Base-by-base conservation (phyloP, 1,139 yeast genomes). In the Saccharomyces hybrid region DNA sequence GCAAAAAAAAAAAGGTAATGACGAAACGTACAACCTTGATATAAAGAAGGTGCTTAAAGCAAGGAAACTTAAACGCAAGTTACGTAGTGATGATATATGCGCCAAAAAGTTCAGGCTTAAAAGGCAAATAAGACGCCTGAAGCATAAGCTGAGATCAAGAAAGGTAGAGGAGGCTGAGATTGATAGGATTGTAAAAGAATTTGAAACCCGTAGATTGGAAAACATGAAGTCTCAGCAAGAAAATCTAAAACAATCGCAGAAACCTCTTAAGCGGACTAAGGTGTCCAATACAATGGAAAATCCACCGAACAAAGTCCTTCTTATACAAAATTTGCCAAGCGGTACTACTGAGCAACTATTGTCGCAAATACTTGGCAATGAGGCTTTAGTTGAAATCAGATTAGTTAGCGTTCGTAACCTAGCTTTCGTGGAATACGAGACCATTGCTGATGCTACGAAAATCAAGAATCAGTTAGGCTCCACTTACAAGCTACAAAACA, bases 341-440 rank as follows among this genome's bases (percentile, higher is more conserved):
- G 75, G 71, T n/a, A 67, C 75, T 3, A 70, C 78, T 1, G 68
- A 73, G n/a, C 77, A 73, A 0, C 71, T 70, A 6, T 66, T 72
- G 1, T 73, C 66, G 0, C 75, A 72, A 4, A 62, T 70, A 13
- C 81, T 71, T 60, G 69, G 74, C 2, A 95, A 95, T 0, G 86
- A 83, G 58, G 64, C 61, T 2, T 55, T 67, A 13, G 71, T 79
- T 27, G 87, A 83, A 57, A 75, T 84, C 1, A 80, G 96, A 53
- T 72, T 82, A 51, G 89, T 93, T 38, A 76, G 79, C 2, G 81
- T 83, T 1, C 78, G 89, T 50, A 78, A 80, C 47, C 79, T 93
- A 53, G 95, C 95, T 6, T 86, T 93, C 69, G 79, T 93, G 11
- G 97, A 93, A 63, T 93, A 84, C 67, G 83, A 79, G 38, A 71